Conservation (phyloP, 2,329 filamentous ascomycete genomes). For the Penicillium sp. region DNA sequence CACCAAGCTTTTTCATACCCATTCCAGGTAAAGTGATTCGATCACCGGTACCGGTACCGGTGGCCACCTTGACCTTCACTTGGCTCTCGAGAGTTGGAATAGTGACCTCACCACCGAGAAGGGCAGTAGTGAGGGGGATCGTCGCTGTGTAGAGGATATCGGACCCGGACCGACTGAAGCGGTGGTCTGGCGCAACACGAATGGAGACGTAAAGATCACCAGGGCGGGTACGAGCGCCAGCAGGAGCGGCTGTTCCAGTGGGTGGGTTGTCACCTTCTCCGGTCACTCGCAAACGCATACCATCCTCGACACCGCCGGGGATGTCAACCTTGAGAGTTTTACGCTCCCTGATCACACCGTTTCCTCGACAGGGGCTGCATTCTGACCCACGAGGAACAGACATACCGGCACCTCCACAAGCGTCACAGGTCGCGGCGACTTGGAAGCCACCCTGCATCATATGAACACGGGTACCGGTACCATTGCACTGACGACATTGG, state of each 20-base stretch:
- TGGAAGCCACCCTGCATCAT: constrained; percentile 92
- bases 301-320: constrained; percentile 91
- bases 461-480: constrained; percentile 81
- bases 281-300: constrained; percentile 82
- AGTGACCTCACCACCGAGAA: constrained; percentile 83
- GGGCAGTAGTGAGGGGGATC: constrained; percentile 86
- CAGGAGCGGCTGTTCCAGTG: constrained; percentile 65
- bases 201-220: constrained; percentile 93
- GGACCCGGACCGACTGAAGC: constrained; percentile 81
- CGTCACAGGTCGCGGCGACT: constrained; percentile 82
- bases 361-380: constrained; percentile 73
- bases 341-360: constrained; percentile 77
- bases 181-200: constrained; percentile 79
- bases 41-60: constrained; percentile 88
- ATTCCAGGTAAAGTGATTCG: constrained; percentile 82
- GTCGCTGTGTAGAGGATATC: constrained; percentile 90
- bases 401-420: constrained; percentile 75
- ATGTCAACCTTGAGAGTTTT: constrained; percentile 87
- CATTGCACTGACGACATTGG: constrained; percentile 75
- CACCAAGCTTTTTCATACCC: constrained; percentile 85
- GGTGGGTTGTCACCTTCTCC: constrained; percentile 83
- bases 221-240: constrained; percentile 61
- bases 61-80: constrained; percentile 84
- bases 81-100: constrained; percentile 88
- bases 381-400: constrained; percentile 74